Evolutionary conservation across 305 asterid genomes (phyloP).

Genomic region (Striga hermonthica): DNA sequence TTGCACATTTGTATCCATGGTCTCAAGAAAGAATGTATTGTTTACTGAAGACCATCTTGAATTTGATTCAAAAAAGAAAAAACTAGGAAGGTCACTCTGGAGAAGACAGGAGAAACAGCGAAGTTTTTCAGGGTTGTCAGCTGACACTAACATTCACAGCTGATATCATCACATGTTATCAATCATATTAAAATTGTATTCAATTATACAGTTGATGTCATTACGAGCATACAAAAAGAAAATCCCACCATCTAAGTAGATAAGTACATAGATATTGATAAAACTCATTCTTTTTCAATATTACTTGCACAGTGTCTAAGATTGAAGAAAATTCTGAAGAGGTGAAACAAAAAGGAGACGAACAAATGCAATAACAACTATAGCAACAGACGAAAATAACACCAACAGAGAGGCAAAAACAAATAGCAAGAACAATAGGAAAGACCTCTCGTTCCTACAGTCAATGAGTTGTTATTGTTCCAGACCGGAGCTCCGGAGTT

Average conservation of each 20-base stretch:
- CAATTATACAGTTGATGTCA: no score
- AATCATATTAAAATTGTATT: no score
- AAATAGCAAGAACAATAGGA: constrained; percentile 2
- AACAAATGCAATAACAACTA: no score
- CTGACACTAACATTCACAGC: not conserved
- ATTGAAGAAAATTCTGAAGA: not conserved
- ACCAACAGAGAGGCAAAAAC: no score
- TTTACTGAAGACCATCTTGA: not conserved
- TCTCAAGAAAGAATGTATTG: no score
- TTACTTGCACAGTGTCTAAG: not conserved
- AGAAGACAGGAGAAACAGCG: not conserved
- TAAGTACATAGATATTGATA: not conserved
- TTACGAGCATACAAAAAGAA: not conserved
- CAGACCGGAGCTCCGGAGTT: constrained; percentile 63
- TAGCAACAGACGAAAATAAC: no score
- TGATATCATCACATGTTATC: not conserved
- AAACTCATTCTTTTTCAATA: constrained; percentile 4
- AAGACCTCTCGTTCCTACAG: constrained; percentile 61
- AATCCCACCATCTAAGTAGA: not conserved
- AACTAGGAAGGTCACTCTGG: not conserved
- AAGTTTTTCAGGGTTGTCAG: not conserved
- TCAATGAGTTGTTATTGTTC: constrained; percentile 57
- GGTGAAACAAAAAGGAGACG: not conserved
- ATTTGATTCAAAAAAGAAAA: not conserved
- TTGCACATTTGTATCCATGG: not conserved